Evolutionary conservation across 139 green algal species (phyloP).

Genomic region (Picochlorum sp.): DNA sequence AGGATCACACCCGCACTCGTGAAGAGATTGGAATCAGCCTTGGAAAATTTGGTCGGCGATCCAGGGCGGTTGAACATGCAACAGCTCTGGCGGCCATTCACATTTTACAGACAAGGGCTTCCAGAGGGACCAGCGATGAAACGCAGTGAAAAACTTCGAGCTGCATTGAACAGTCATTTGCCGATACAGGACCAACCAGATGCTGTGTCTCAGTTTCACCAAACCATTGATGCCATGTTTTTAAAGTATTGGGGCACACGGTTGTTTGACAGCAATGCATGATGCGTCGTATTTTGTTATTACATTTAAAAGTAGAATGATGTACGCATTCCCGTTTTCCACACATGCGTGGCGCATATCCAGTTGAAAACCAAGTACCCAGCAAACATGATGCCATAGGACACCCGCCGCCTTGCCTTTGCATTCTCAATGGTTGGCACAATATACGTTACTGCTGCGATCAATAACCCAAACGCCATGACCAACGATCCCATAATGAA

Average conservation of each 20-base stretch:
- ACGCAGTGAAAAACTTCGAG: conserved; percentile 44
- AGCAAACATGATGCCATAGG: neutral
- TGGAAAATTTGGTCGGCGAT: conserved; percentile 31
- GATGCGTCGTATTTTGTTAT: neutral
- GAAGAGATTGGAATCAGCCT: conserved; percentile 5
- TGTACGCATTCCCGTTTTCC: conserved; percentile 1
- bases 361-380: neutral
- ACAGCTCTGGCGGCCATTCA: conserved; percentile 51
- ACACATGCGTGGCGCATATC: conserved; percentile 4
- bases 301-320: conserved; percentile 13
- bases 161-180: conserved; percentile 28
- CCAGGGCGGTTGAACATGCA: conserved; percentile 36
- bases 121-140: conserved; percentile 31
- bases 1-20: conserved; percentile 6
- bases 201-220: conserved; percentile 9
- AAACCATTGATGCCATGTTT: conserved; percentile 11
- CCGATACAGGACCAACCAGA: conserved; percentile 10
- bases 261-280: too few relatives aligned
- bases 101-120: conserved; percentile 12
- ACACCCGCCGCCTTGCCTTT: neutral
- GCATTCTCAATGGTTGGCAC: conserved; percentile 15
- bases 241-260: conserved; percentile 9
- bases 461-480: conserved; percentile 45
- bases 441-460: conserved; percentile 33
- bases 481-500: conserved; percentile 70